These are phyloP conservation scores for Sungouiozyma intestinalis DNA, from an alignment of 805 yeast genomes.

Conservation along the genomic window DNA sequence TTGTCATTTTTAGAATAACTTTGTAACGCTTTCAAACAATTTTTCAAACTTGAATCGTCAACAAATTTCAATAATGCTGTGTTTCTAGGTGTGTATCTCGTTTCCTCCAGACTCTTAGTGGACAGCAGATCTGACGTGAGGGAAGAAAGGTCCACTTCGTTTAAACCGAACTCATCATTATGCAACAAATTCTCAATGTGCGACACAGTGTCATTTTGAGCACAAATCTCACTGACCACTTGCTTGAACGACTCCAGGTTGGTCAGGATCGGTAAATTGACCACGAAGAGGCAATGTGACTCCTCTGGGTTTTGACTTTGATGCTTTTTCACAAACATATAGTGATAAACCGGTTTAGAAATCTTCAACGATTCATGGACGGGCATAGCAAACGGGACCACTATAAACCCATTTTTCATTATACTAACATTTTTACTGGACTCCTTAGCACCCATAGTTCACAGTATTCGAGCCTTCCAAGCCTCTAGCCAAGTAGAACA, in stretches of 20 bases:
- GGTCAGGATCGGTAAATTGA: conserved; percentile 64
- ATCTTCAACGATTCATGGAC: conserved; percentile 3
- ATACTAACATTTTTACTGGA: not conserved
- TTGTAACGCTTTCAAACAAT: conserved; percentile 44
- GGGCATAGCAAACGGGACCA: conserved; percentile 26
- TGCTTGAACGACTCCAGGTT: conserved; percentile 42
- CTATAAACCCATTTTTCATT: conserved; percentile 30
- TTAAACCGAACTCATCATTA: conserved; percentile 35
- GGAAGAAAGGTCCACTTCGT: conserved; percentile 42
- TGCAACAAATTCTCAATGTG: conserved; percentile 43
- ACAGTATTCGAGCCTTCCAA: too few species aligned
- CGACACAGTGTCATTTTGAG: conserved; percentile 38
- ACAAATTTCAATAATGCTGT: conserved; percentile 67
- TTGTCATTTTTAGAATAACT: conserved; percentile 42
- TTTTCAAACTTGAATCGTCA: conserved; percentile 51
- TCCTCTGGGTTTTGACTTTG: conserved; percentile 34
- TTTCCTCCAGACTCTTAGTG: conserved; percentile 18
- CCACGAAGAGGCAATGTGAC: conserved; percentile 53
- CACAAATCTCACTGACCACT: conserved; percentile 46
- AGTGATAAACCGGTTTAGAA: conserved; percentile 33
- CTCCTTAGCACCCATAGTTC: not conserved
- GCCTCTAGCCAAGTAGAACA: too few species aligned
- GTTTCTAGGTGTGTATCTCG: conserved; percentile 52
- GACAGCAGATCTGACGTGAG: conserved; percentile 49
- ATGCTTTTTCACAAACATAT: conserved; percentile 59